A percentile compares a stretch with the other conserved stretches of the same genome.
Conservation (phyloP, 2,329 filamentous ascomycete genomes). For the Ampelomyces quisqualis region DNA sequence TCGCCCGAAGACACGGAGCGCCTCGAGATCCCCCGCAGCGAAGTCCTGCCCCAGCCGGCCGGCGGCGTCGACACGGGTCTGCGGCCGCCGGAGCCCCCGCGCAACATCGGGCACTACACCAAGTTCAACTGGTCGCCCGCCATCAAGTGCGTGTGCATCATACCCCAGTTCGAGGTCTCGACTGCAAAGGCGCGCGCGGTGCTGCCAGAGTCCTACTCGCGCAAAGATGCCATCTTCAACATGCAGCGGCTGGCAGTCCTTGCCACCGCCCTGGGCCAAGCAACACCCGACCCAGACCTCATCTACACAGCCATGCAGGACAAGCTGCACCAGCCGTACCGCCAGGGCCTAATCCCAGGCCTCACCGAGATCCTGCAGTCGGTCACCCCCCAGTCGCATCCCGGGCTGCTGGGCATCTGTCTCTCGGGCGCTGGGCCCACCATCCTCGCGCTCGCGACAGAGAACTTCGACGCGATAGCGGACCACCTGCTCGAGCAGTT, state of each 20-base stretch:
- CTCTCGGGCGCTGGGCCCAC: slow-evolving; percentile 93
- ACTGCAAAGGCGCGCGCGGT: slow-evolving; percentile 88
- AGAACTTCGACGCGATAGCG: slow-evolving; percentile 86
- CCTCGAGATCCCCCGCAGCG: slow-evolving; percentile 89
- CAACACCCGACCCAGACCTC: slow-evolving; percentile 85
- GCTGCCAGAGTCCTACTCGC: slow-evolving; percentile 74
- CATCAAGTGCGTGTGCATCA: slow-evolving; percentile 96
- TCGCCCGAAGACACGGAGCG: slow-evolving; percentile 84
- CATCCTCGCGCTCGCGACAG: slow-evolving; percentile 87
- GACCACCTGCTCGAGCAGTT: slow-evolving; percentile 74
- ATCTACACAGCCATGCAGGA: slow-evolving; percentile 99
- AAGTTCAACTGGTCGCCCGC: slow-evolving; percentile 91
- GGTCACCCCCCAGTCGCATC: slow-evolving; percentile 83
- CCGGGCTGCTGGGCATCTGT: slow-evolving; percentile 89
- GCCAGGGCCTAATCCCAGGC: slow-evolving; percentile 86
- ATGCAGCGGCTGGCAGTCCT: slow-evolving; percentile 89
- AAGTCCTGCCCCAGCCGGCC: slow-evolving; percentile 86
- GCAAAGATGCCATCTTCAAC: slow-evolving; percentile 91
- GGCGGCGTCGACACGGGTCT: slow-evolving; percentile 89
- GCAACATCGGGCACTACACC: slow-evolving; percentile 93
- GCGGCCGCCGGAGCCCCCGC: slow-evolving; percentile 81
- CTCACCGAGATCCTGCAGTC: slow-evolving; percentile 86
- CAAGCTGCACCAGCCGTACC: slow-evolving; percentile 95
- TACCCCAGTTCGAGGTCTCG: slow-evolving; percentile 93
- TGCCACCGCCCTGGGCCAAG: slow-evolving; percentile 83